Evolutionary conservation across 2,329 filamentous ascomycete species (phyloP), one percentile per base, ranked within the genome.

Genomic region (Penicillium sp.): DNA sequence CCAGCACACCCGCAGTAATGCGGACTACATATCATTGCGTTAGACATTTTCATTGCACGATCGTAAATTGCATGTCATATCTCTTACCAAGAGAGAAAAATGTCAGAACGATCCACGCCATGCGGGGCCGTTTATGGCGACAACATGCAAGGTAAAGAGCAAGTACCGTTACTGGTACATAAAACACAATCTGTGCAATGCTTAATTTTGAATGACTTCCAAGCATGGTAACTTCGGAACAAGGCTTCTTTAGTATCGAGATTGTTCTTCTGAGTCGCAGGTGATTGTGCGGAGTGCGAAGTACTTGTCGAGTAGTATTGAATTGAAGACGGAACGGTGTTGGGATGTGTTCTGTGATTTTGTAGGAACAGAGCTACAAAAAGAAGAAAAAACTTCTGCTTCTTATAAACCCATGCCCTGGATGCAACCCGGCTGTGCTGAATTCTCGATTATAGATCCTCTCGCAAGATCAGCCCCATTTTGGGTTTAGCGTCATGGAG

Each of bases 161-260:
- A 6, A 55, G 18, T 8, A 57, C 7, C 4, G 56, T 52, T 4
- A 55, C 56, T 10, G 63, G 62, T 10, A 55, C 44, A 46, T 63
- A 66, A 43, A 65, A 66, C n/a, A 58, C 47, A 38, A 63, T 62
- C 9, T 58, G 56, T 10, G 63, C 60, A 32, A 65, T 60, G 16
- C 60, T 56, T 3, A 59, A 51, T 54, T 60, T 62, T 2, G 57
- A 58, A 24, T 62, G 63, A 46, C 43, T 32, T 38, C 45, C 43
- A 21, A 47, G 36, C 43, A 52, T 52, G 29, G 36, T 39, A 14
- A 29, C 5, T 18, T 44, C 2, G 2, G 7, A 27, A 16, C 4
- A 29, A 63, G 83, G 73, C 7, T 40, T 6, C 24, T 34, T 11
- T 34, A 34, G 32, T 11, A 8, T 40, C 16, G 5, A 13, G 32